Evolutionary conservation across 2,329 filamentous ascomycete genomes (phyloP).

Genomic region (Aspergillus texensis): DNA sequence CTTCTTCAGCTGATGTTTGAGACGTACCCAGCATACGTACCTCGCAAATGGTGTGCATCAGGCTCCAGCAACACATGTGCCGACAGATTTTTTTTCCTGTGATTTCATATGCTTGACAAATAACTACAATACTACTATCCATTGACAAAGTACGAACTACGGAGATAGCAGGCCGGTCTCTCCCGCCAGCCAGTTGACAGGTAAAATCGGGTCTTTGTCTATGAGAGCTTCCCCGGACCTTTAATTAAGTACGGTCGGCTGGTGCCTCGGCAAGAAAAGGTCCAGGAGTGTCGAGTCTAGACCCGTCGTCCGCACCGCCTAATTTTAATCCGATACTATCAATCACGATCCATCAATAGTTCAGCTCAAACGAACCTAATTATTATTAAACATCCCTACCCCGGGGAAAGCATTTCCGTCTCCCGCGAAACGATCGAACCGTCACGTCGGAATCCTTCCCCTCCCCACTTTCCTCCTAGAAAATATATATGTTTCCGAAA

Average conservation of each 20-base stretch:
- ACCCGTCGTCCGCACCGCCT: neutral
- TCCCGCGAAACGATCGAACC: conserved; percentile 19
- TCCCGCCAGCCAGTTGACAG: neutral
- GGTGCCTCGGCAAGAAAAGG: neutral
- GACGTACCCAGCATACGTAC: neutral
- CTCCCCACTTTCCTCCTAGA: conserved; percentile 7
- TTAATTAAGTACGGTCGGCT: neutral
- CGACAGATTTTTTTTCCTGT: neutral
- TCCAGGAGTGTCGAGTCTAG: neutral
- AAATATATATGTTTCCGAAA: neutral
- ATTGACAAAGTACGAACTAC: neutral
- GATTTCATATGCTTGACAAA: neutral
- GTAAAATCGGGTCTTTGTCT: neutral
- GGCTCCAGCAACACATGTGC: neutral
- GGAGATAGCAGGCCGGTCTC: neutral
- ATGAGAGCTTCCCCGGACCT: neutral
- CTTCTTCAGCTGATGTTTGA: neutral
- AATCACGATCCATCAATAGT: conserved; percentile 13
- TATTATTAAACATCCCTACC: conserved; percentile 1
- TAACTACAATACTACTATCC: neutral
- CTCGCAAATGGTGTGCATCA: neutral
- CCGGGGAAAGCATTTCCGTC: conserved; percentile 1
- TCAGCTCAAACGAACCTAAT: neutral
- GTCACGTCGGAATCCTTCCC: conserved; percentile 16
- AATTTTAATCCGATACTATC: conserved; percentile 5